phyloP scores from a whole-genome alignment of 2,329 filamentous ascomycete genomes.

The Hypoxylon rubiginosum region DNA sequence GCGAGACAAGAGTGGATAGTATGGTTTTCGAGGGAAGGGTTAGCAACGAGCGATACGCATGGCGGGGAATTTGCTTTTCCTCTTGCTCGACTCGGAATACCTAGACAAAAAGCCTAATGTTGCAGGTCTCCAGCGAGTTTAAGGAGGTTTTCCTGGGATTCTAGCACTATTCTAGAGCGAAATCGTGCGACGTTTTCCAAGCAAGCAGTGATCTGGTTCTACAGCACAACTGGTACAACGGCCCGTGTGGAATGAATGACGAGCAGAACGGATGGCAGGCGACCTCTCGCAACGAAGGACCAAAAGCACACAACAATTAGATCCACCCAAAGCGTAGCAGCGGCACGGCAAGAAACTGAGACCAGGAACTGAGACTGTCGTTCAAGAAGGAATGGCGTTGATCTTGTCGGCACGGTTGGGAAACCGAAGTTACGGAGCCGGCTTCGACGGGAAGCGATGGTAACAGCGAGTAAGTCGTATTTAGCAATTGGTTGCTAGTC shows the following conservation, averaged over 20 bases:
- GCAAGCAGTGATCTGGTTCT: slow-evolving; percentile 34
- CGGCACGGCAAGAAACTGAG: slow-evolving; percentile 14
- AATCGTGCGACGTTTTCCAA: slow-evolving; percentile 34
- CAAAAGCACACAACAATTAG: slow-evolving; percentile 33
- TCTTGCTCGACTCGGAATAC: slow-evolving; percentile 23
- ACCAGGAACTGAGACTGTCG: background rate
- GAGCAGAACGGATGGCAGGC: slow-evolving; percentile 30
- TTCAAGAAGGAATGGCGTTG: slow-evolving; percentile 3
- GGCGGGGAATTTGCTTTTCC: slow-evolving; percentile 24
- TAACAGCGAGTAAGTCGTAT: slow-evolving; percentile 23
- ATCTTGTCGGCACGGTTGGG: slow-evolving; percentile 6
- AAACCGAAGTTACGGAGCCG: background rate
- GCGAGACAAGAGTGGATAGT: slow-evolving; percentile 4
- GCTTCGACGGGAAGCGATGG: slow-evolving; percentile 19
- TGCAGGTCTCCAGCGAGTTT: slow-evolving; percentile 13
- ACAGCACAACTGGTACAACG: slow-evolving; percentile 37
- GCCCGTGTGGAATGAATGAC: slow-evolving; percentile 39
- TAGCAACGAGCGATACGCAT: slow-evolving; percentile 19
- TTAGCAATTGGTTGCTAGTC: slow-evolving; percentile 25
- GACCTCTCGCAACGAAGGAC: slow-evolving; percentile 35
- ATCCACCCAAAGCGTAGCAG: slow-evolving; percentile 37
- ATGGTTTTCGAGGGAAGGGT: slow-evolving; percentile 15
- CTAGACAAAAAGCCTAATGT: slow-evolving; percentile 29
- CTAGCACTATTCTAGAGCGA: slow-evolving; percentile 37
- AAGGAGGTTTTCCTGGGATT: slow-evolving; percentile 16